Base-by-base conservation (phyloP, 345 rosid species). In the Populus pruinosa region DNA sequence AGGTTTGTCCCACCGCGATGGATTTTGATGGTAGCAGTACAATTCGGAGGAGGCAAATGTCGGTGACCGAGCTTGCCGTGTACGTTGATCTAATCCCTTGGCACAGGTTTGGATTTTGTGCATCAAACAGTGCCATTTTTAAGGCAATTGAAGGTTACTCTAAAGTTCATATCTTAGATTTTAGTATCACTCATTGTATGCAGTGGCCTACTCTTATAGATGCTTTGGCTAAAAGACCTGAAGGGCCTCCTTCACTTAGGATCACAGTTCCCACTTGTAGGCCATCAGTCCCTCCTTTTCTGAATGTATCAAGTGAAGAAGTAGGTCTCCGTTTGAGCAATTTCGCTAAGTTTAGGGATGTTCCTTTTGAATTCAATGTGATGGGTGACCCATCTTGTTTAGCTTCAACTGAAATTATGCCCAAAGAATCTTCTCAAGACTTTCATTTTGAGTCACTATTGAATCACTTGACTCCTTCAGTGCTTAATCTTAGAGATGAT, bases 151-250 rank as follows among this genome's bases (percentile, higher is more conserved):
- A 87, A 80, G 90, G 90, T 8, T 79, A 38, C 79, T 47, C 87
- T 0, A 91, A 77, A 73, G 89, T 89, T 74, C 93, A 91, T 61
- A 82, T 91, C 47, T 76, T 91, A 70, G 93, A 91, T 77, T 87
- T 91, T 7, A 89, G 95, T 80, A 87, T 89, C 80, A 87, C 91
- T 63, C 84, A 89, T 49, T 89, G 95, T 79, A 89, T 91, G 91
- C 95, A 91, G 68, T 91, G 93, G 91, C 95, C 95, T 41, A 91
- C 93, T 2, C 87, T 91, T 25, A 89, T 91, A 18, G 93, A 89
- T 62, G 89, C 89, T 65, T 81, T 89, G 65, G 93, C 91, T 31
- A 91, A 86, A 76, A 80, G 91, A 59, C 85, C 90, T 0, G 87
- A 91, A 80, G 91, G 95, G 18, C 90, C 95, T 41, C 93, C 95